Base-by-base conservation (phyloP, 257 asterid species). In the Primulina huaijiensis region DNA sequence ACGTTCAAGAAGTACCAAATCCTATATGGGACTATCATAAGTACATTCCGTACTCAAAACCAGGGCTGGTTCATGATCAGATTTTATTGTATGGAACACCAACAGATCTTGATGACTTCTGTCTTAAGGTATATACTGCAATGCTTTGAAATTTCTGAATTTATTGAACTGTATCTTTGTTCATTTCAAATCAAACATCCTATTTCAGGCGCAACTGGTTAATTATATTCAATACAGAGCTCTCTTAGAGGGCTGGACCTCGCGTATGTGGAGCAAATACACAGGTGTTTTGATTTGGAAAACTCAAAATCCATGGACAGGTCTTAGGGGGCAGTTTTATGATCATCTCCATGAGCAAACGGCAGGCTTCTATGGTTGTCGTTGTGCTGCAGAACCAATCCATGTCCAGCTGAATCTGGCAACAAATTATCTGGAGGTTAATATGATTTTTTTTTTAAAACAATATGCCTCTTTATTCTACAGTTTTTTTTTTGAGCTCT, bases 231-330 rank as follows among this genome's bases (percentile, higher is more conserved):
- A 93, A 64, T 93, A 90, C 70, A 87, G 96, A 88, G 97, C 97
- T 85, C 96, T 93, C 43, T 82, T 93, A 64, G 99, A 93, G 81
- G 99, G 99, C 53, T 93, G 97, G 95, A 87, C 96, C 38, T 90
- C 99, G 8, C 96, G 84, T 2, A 93, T 93, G 99, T 93, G 99
- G 99, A 89, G 72, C 82, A 93, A 88, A 81, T 90, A 89, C 82
- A 93, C 99, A 5, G 99, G 97, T 30, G 96, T 93, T 68, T 70
- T 93, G 79, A 93, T 93, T 58, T 93, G 99, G 99, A 93, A 93
- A 83, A 93, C 90, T n/a, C 97, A 90, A 82, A 93, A 93, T 78
- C 99, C 99, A 0, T 93, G 99, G 99, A 89, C 96, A 35, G 99
- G 99, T 73, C 83, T 93, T 46, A 87, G 97, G 68, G 99, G 99